A percentile compares a stretch with the other conserved stretches of the same genome.
These are phyloP conservation scores for Cercospora janseana DNA, from an alignment of 2,329 filamentous ascomycete genomes.

Conservation along the genomic window DNA sequence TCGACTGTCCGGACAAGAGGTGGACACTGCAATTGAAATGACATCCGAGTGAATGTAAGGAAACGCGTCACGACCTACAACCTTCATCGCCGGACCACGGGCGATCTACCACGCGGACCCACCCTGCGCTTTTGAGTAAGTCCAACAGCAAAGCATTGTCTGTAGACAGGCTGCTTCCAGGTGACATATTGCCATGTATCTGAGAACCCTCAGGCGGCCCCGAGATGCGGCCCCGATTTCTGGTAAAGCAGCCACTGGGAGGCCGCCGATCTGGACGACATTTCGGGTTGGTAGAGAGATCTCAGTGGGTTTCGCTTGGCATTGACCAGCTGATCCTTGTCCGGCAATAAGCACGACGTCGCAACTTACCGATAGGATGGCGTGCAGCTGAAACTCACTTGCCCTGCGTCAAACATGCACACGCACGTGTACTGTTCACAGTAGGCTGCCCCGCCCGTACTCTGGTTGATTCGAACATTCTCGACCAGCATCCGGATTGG, in stretches of 20 bases:
- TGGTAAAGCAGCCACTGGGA: slow-evolving; percentile 12
- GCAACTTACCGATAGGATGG: slow-evolving; percentile 2
- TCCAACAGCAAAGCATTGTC: slow-evolving; percentile 5
- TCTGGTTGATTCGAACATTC: slow-evolving; percentile 11
- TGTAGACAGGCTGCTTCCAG: slow-evolving; percentile 10
- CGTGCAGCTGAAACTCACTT: slow-evolving; percentile 5
- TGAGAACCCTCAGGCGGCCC: slow-evolving; percentile 13
- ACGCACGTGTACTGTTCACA: slow-evolving; percentile 10
- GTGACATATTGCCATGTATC: slow-evolving; percentile 14
- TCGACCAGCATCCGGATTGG: background rate
- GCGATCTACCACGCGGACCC: slow-evolving; percentile 8
- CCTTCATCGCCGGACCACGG: background rate
- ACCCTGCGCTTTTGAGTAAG: slow-evolving; percentile 14
- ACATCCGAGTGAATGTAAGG: background rate
- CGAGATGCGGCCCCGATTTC: slow-evolving; percentile 16
- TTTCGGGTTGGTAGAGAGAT: slow-evolving; percentile 16
- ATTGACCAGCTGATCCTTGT: too few species aligned
- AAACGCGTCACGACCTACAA: slow-evolving; percentile 4
- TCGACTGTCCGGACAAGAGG: background rate
- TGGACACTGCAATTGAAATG: background rate
- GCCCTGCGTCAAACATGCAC: slow-evolving; percentile 13
- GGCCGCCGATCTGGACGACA: slow-evolving; percentile 13
- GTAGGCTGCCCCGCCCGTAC: background rate
- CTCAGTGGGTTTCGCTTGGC: slow-evolving; percentile 13
- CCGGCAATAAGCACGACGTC: slow-evolving; percentile 8